Percentiles rank a stretch among this genome's conserved stretches.
These are phyloP conservation scores for Pseudocohnilembus persalinus DNA, from an alignment of 169 alveolate species.

Conservation along the genomic window DNA sequence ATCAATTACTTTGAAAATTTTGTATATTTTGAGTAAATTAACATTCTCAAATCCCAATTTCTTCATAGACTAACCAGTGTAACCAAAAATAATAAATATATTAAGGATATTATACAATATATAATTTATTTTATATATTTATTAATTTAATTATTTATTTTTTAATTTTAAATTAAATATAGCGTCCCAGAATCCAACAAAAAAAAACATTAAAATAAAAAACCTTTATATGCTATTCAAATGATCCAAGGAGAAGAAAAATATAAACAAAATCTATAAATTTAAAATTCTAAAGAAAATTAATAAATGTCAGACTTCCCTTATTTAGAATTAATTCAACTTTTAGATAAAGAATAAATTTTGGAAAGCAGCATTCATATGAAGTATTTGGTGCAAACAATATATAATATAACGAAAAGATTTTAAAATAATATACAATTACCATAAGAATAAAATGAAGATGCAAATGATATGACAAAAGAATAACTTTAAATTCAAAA, in stretches of 20 bases:
- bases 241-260: neutral
- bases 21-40: neutral
- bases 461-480: neutral
- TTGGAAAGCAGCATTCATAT: neutral
- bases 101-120: too few relatives aligned
- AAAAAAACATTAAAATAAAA: neutral
- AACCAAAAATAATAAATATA: neutral
- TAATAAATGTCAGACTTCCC: neutral
- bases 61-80: neutral
- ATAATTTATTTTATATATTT: too few relatives aligned
- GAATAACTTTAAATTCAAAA: neutral
- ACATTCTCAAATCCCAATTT: neutral
- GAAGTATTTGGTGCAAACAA: neutral
- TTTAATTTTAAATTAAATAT: neutral
- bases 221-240: neutral
- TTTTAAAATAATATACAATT: neutral
- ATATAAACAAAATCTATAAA: neutral
- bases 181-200: neutral
- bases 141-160: too few relatives aligned
- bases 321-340: neutral
- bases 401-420: slow-evolving; percentile 5
- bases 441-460: neutral
- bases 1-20: too few relatives aligned
- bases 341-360: neutral
- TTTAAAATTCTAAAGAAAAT: neutral